Base-by-base conservation (phyloP, 1,139 yeast species). In the Suhomyces chickasaworum region DNA sequence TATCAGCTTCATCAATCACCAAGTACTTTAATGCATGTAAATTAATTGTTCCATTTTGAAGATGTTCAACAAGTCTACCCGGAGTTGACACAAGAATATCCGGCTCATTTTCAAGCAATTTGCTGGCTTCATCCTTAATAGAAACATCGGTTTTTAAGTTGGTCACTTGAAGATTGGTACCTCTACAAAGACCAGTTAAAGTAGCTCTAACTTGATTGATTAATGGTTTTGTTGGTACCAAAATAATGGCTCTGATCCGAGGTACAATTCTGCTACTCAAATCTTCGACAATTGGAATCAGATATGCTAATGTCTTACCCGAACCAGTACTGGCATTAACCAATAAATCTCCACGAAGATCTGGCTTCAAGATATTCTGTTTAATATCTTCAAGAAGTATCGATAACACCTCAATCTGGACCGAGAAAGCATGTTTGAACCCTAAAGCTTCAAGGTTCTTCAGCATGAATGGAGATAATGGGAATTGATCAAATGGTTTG, bases 261-360 rank as follows among this genome's bases (percentile, higher is more conserved):
- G 96, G 93, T 2, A 89, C 91, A 0, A 79, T 71, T 50, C 97
- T 75, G 12, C 68, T 65, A 13, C 77, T 70, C 44, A 93, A 71
- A 4, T 81, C 71, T 52, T 90, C 90, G 2, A 95, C 75, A 9
- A 93, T 78, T 1, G 99, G 99, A 3, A 93, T 76, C 49, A 83
- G 77, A 61, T 93, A 93, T 7, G 97, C 96, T 44, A 95, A 70
- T 0, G 99, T 93, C 63, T 93, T 93, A 59, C 99, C 99, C 0
- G 96, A 87, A 43, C 99, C 99, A 0, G 99, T 93, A 4, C 95
- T 83, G 1, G 99, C 96, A 64, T 93, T 91, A 4, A 93, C 96
- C 41, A 93, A 71, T 15, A 90, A 67, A 63, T 93, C 96, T 17
- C 93, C 91, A 49, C 57, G 73, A 46, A 70, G 71, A 52, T 69